Percentiles rank a stretch among this genome's conserved stretches.
phyloP scores from a whole-genome alignment of 805 yeast species.

The Wickerhamiella galacta region DNA sequence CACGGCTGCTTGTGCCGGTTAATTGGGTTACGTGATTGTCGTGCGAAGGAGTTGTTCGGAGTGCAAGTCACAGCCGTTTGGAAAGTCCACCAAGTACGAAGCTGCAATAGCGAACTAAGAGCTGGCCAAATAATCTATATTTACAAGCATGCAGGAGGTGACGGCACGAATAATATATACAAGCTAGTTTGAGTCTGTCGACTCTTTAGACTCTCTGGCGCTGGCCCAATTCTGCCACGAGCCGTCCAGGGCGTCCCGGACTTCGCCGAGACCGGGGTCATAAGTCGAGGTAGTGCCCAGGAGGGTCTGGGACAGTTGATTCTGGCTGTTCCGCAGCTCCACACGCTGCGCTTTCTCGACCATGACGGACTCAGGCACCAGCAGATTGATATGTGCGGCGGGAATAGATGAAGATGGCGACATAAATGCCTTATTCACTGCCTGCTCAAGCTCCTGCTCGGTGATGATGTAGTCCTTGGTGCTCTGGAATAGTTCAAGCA shows the following conservation, averaged over 20 bases:
- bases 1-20: too few species aligned
- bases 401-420: neutral
- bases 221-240: neutral
- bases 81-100: too few species aligned
- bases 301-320: neutral
- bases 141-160: too few species aligned
- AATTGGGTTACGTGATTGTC: too few species aligned
- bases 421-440: conserved; percentile 26
- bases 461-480: conserved; percentile 54
- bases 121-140: too few species aligned
- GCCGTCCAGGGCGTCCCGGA: neutral
- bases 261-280: conserved; percentile 1
- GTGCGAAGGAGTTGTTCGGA: too few species aligned
- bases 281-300: neutral
- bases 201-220: too few species aligned
- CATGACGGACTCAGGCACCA: neutral
- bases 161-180: too few species aligned
- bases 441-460: conserved; percentile 43
- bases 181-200: too few species aligned
- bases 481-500: conserved; percentile 58
- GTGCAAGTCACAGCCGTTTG: too few species aligned
- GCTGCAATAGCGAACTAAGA: too few species aligned
- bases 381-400: neutral
- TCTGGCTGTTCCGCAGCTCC: neutral
- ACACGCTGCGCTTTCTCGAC: neutral